Evolutionary conservation across 2,329 filamentous ascomycete genomes (phyloP), one percentile per base, ranked within the genome.

Genomic region (Botrytis sinoallii): DNA sequence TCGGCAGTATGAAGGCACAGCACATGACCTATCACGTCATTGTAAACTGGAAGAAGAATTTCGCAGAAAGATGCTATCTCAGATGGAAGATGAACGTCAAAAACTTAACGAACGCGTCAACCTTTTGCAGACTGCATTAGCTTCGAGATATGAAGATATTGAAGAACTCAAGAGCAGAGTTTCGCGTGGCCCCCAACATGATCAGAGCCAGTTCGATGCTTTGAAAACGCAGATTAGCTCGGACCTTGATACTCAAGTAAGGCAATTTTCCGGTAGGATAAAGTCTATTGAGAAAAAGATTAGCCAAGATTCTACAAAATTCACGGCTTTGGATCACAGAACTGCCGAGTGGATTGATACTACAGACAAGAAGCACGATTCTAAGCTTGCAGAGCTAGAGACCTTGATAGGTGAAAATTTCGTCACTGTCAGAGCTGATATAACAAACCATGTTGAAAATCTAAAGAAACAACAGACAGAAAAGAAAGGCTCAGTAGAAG

Each of bases 261-360:
- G 55, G 32, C 40, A 32, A 35, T 59, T 72, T 10, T 59, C 70
- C 4, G 16, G 38, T 5, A 66, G 65, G 12, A 40, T 72, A 18
- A 72, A 72, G 16, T 29, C 44, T 29, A n/a, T 68, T 10, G 70
- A 72, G 25, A 72, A 60, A 18, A 68, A 25, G 38, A 60, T 72
- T 3, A 5, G 0, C 18, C 52, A 72, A 52, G 48, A 72, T 20
- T 66, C 70, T 38, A 32, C 35, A 25, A 5, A 38, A 20, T 72
- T 72, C 60, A 72, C 70, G 9, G 59, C 70, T 7, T 72, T 72
- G 29, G 70, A 72, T 29, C 70, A 72, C 14, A 38, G 52, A 3
- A 72, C 70, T 44, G 70, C 70, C 12, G 63, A 72, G 22, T 72
- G 63, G 70, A 32, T 72, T 22, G n/a, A 40, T 29, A 59, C 38